These are phyloP conservation scores for Pleoardoris graminearum DNA, from an alignment of 2,329 filamentous ascomycete species.

Conservation along the genomic window DNA sequence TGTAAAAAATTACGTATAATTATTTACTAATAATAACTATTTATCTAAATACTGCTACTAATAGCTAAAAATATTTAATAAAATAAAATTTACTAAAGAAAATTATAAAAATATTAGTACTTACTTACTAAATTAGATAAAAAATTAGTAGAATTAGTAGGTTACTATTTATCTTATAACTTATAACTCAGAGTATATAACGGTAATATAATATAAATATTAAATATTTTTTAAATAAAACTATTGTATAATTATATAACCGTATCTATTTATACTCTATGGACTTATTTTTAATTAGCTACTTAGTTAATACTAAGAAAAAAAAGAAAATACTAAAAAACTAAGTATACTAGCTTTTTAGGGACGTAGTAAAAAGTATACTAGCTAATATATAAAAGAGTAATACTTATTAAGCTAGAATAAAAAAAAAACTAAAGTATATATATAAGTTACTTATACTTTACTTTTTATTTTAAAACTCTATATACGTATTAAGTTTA, in stretches of 20 bases:
- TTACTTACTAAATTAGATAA: constrained; percentile 7
- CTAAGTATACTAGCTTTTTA: neutral
- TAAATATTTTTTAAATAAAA: neutral
- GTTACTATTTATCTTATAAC: constrained; percentile 3
- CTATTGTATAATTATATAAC: neutral
- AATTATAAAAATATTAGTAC: constrained; percentile 16
- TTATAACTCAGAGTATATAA: neutral
- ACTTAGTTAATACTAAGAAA: no score
- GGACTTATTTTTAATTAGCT: no score
- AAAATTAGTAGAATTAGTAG: constrained; percentile 14
- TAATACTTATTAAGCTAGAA: neutral
- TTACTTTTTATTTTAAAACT: neutral
- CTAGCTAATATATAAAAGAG: neutral
- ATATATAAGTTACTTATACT: neutral
- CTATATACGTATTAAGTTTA: neutral
- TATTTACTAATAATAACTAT: constrained; percentile 6
- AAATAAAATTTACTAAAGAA: constrained; percentile 14
- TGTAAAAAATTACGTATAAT: neutral
- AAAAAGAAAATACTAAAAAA: neutral
- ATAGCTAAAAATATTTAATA: constrained; percentile 9
- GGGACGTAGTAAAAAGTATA: neutral
- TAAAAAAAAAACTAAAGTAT: neutral
- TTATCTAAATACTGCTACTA: constrained; percentile 12
- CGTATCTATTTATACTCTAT: no score
- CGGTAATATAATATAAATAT: neutral